phyloP scores from a whole-genome alignment of 345 rosid species.

The Linum tenue region DNA sequence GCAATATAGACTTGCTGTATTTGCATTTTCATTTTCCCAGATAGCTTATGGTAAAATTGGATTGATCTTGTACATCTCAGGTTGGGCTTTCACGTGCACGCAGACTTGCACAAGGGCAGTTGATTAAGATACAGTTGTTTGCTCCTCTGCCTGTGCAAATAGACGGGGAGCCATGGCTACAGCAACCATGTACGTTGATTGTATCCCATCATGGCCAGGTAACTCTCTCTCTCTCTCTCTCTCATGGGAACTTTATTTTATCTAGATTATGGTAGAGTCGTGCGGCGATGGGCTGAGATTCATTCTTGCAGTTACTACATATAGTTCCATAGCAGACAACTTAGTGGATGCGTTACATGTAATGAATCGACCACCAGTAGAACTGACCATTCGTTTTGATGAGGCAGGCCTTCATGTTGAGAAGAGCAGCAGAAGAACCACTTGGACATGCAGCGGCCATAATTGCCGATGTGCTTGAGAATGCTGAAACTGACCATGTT shows the following conservation, averaged over 20 bases:
- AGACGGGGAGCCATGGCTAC: slow-evolving; percentile 96
- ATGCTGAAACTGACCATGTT: slow-evolving; percentile 72
- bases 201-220: slow-evolving; percentile 97
- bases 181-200: slow-evolving; percentile 64
- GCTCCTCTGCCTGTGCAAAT: slow-evolving; percentile 83
- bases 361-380: too few relatives aligned
- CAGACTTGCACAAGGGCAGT: slow-evolving; percentile 91
- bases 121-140: slow-evolving; percentile 74
- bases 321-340: too few relatives aligned
- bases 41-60: not conserved
- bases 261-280: not conserved
- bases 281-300: too few relatives aligned
- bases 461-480: slow-evolving; percentile 81
- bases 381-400: not conserved
- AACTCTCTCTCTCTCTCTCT: slow-evolving; percentile 19
- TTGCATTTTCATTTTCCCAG: not conserved
- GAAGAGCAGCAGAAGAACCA: slow-evolving; percentile 79
- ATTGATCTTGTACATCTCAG: slow-evolving; percentile 28
- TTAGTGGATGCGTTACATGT: too few relatives aligned
- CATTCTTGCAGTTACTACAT: too few relatives aligned
- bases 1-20: not conserved
- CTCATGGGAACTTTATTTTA: not conserved
- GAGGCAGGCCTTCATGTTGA: slow-evolving; percentile 88
- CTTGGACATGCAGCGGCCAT: slow-evolving; percentile 95
- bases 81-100: slow-evolving; percentile 93